A percentile compares a stretch with the other conserved stretches of the same genome.
These are phyloP conservation scores for Mrakiaceae sp. DNA, from an alignment of 1,284 basidiomycete species.

Conservation along the genomic window DNA sequence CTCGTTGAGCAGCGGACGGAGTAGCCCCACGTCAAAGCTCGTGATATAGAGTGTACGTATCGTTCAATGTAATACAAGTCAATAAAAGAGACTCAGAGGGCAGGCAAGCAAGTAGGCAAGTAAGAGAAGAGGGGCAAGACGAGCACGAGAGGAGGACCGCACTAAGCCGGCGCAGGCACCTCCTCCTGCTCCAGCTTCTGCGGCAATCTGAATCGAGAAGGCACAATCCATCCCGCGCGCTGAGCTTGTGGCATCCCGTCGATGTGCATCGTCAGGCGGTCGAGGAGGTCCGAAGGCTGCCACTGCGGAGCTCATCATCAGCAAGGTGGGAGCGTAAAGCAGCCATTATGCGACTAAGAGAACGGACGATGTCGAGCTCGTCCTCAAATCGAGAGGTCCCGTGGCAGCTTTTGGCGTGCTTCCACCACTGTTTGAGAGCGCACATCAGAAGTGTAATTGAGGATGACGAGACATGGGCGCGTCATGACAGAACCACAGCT, in stretches of 20 bases:
- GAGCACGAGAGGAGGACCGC: no score
- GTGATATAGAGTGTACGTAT: no score
- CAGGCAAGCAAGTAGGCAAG: no score
- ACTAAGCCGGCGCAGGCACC: no score
- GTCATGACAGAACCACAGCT: not conserved
- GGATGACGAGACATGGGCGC: no score
- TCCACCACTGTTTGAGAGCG: not conserved
- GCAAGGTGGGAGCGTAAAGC: not conserved
- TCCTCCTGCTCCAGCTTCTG: no score
- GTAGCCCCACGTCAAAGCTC: no score
- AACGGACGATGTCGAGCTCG: conserved; percentile 8
- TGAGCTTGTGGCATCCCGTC: not conserved
- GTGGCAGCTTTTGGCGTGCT: conserved; percentile 9
- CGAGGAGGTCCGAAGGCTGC: not conserved
- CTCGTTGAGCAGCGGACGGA: no score
- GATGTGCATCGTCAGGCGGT: not conserved
- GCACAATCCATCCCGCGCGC: conserved; percentile 1
- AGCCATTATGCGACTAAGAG: not conserved
- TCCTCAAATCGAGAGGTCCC: not conserved
- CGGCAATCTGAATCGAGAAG: not conserved
- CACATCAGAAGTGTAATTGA: not conserved
- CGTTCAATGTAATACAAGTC: no score
- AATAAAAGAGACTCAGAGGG: no score
- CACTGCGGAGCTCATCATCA: not conserved
- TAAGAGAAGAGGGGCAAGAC: no score